Base-by-base conservation (phyloP, 441 rosid species). In the Populus hybrid region DNA sequence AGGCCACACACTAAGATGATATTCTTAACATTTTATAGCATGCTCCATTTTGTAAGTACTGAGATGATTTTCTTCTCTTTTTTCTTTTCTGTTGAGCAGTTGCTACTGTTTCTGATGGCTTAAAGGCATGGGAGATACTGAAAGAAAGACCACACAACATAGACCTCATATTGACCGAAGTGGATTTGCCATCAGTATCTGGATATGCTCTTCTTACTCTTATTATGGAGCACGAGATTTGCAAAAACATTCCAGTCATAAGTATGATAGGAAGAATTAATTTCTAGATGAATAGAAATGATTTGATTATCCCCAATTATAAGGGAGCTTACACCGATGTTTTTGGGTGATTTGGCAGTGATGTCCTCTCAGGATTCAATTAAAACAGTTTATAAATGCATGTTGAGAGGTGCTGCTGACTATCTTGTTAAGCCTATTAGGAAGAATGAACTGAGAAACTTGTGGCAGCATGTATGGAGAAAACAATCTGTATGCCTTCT, bases 401-500 rank as follows among this genome's bases (percentile, higher is more conserved):
- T 96, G 97, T 78, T 89, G 90, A 90, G 88, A 83, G 99, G 99
- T 79, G 94, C 98, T 21, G 91, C 91, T 26, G 98, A 96, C 79
- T 96, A 92, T 85, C 97, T 96, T 69, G 97, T 96, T 42, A 96
- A 94, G 85, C 99, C 99, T 23, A 79, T 96, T 76, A 87, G 99
- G 84, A 94, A 89, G 84, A 96, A 96, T 72, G 99, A 96, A 84
- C 82, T 96, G 70, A 90, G 89, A 79, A 94, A 92, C 83, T 85
- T 96, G 76, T 96, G 99, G 99, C 99, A 92, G 87, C 98, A 96
- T 83, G 96, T 91, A 35, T 96, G 98, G 99, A 91, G 98, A 86
- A 91, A 92, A 70, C 91, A 85, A 90, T 69, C 85, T 36, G 99
- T 95, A 91, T 75, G 97, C 38, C 69, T 57, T 81, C 46, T 67